Base-by-base conservation (phyloP, 345 rosid genomes). In the Theobroma cacao region DNA sequence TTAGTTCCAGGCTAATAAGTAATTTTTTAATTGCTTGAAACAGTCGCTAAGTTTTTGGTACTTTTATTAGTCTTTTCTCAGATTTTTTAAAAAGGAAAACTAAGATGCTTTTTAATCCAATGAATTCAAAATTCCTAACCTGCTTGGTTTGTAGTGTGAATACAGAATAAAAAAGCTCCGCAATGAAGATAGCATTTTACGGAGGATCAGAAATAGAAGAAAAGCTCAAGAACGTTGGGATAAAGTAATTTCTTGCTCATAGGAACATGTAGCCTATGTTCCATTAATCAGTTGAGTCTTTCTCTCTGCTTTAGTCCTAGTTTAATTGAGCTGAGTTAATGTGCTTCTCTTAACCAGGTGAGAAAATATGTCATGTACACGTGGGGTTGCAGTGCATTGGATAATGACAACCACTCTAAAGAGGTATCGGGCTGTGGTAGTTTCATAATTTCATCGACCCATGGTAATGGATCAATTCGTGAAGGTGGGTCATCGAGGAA, bases 221-320 rank as follows among this genome's bases (percentile, higher is more conserved):
- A 92, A 87, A 86, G 99, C 99, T 87, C 90, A 85, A 80, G 85
- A 84, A n/a, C 94, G 72, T 40, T 96, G 99, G 99, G 91, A 88
- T 64, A 96, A 92, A 85, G 98, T 94, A 87, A 71, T 77, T 84
- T 78, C 61, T 75, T 80, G 74, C 74, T 66, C 61, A 71, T 59
- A 5, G 47, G 7, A 72, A 59, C 72, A 26, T 61, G 58, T 22
- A 56, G 65, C 65, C 43, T 78, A 22, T 22, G 43, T 31, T 36
- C 40, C 34, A 71, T 58, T 77, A 50, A 18, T 66, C 5, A n/a
- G 5, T 47, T 11, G 26, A 74, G 40, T 56, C 18, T 58, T 24
- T 74, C 33, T 74, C 50, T 75, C 33, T 6, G 45, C 56, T 34
- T 53, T 77, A 31, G 10, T 75, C 36, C 52, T 61, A 50, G 47